Percentiles rank a stretch among this genome's conserved stretches.
Evolutionary conservation across 139 green algal species (phyloP).

Genomic region (Chlamydomonas eustigma): DNA sequence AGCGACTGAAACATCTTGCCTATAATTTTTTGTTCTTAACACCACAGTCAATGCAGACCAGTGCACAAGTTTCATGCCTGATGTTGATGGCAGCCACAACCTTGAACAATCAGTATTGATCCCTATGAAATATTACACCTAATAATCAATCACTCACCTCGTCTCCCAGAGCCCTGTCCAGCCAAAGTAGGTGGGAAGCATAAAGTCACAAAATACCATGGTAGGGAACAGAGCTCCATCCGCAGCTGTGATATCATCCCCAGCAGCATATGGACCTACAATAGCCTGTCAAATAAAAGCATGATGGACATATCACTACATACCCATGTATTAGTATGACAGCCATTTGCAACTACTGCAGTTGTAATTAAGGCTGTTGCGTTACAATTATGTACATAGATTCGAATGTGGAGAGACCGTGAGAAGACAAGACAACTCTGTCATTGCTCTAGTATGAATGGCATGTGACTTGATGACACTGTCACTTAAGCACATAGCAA

Average conservation of each 20-base stretch:
- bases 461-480: too few relatives aligned
- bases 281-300: background rate
- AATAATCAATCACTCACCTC: background rate
- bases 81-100: too few relatives aligned
- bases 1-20: background rate
- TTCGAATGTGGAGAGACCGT: too few relatives aligned
- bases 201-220: constrained; percentile 65
- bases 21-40: background rate
- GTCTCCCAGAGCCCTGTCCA: constrained; percentile 58
- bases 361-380: too few relatives aligned
- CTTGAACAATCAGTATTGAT: too few relatives aligned
- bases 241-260: constrained; percentile 28
- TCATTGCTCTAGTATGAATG: too few relatives aligned
- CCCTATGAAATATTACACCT: background rate
- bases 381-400: too few relatives aligned
- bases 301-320: too few relatives aligned
- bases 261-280: constrained; percentile 46
- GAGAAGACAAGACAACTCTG: too few relatives aligned
- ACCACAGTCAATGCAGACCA: background rate
- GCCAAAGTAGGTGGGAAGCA: constrained; percentile 69
- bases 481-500: too few relatives aligned
- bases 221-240: constrained; percentile 69
- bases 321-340: too few relatives aligned
- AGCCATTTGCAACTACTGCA: too few relatives aligned
- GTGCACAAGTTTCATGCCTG: background rate